Conservation (phyloP, 2,329 filamentous ascomycete genomes). For the Paraphoma sp. region DNA sequence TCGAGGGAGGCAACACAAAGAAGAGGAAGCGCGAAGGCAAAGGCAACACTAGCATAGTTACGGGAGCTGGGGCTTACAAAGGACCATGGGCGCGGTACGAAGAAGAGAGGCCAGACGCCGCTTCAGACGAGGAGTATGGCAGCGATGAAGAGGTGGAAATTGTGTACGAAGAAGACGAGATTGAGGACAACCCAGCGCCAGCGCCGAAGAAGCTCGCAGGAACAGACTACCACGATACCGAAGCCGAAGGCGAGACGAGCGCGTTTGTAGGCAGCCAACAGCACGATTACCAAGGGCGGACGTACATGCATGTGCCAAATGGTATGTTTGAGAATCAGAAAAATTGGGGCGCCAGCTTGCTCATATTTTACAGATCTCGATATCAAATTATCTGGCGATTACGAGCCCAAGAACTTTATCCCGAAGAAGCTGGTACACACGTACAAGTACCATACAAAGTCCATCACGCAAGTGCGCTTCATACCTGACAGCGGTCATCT, state of each 20-base stretch:
- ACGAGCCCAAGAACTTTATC: constrained; percentile 84
- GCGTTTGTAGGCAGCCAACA: constrained; percentile 84
- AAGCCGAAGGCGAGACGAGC: constrained; percentile 71
- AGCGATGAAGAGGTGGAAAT: constrained; percentile 77
- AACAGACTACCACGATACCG: constrained; percentile 58
- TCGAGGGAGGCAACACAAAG: constrained; percentile 70
- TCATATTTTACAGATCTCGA: constrained; percentile 37
- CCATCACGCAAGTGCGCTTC: constrained; percentile 88
- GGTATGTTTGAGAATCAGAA: constrained; percentile 23
- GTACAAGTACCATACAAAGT: constrained; percentile 84
- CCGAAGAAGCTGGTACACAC: constrained; percentile 93
- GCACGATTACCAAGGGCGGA: constrained; percentile 92
- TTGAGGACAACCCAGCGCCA: constrained; percentile 63
- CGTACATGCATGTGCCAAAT: constrained; percentile 96
- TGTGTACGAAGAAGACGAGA: constrained; percentile 77
- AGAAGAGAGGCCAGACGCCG: constrained; percentile 71
- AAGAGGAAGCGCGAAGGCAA: constrained; percentile 83
- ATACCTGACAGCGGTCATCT: constrained; percentile 89
- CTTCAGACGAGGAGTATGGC: constrained; percentile 66
- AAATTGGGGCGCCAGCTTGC: background rate
- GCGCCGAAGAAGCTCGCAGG: constrained; percentile 66
- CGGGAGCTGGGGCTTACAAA: constrained; percentile 86
- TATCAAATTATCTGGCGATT: constrained; percentile 72
- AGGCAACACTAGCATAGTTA: constrained; percentile 81
- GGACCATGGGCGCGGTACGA: constrained; percentile 93